A percentile compares a stretch with the other conserved stretches of the same genome.
phyloP scores from a whole-genome alignment of 306 rosid genomes.

The Castanea sativa region DNA sequence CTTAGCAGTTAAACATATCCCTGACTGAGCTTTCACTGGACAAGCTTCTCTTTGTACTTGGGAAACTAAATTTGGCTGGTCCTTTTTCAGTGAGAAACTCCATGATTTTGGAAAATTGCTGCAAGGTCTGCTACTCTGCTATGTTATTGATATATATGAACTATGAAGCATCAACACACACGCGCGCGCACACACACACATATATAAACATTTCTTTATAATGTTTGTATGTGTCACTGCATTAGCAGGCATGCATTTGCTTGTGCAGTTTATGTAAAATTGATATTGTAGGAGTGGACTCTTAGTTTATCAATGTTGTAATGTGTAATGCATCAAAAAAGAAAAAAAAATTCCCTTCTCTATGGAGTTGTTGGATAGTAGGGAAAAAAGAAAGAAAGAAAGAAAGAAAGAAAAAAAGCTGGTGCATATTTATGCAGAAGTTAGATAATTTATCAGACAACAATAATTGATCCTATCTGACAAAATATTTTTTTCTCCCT shows the following conservation, averaged over 20 bases:
- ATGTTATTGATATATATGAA: constrained; percentile 2
- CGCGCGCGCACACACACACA: too few species aligned
- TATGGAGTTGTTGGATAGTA: not conserved
- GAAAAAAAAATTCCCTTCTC: too few species aligned
- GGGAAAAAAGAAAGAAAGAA: too few species aligned
- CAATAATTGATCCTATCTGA: not conserved
- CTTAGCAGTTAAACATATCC: constrained; percentile 65
- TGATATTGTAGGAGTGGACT: not conserved
- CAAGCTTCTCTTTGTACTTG: constrained; percentile 72
- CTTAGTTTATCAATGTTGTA: not conserved
- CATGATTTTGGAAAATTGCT: constrained; percentile 63
- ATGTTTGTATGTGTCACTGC: not conserved
- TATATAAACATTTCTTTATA: too few species aligned
- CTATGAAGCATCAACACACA: not conserved
- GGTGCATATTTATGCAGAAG: too few species aligned
- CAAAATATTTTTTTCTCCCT: not conserved
- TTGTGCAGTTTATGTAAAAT: not conserved
- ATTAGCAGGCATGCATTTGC: not conserved
- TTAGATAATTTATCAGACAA: too few species aligned
- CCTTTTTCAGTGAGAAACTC: constrained; percentile 75
- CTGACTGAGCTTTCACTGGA: constrained; percentile 82
- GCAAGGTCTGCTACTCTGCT: constrained; percentile 64
- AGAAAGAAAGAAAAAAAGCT: too few species aligned
- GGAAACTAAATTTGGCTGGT: constrained; percentile 75
- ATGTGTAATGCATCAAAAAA: not conserved